Conservation (phyloP, 2,329 filamentous ascomycete species). For the Thyridium curvatum region DNA sequence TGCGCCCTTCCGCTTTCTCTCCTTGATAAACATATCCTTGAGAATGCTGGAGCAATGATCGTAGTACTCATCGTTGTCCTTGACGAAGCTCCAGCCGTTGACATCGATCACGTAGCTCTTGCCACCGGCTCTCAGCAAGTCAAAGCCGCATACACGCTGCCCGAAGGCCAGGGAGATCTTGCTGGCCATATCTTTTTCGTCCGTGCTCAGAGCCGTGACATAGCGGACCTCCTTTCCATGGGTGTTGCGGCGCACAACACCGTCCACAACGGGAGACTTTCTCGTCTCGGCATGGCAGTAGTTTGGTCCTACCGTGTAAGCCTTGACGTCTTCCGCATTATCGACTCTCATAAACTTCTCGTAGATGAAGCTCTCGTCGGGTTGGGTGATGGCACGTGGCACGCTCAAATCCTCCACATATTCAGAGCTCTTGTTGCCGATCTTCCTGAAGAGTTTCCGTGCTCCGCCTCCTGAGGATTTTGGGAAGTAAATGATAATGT, state of each 20-base stretch:
- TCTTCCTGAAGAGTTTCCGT: conserved; percentile 87
- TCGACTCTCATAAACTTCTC: conserved; percentile 96
- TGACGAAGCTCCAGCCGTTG: conserved; percentile 99
- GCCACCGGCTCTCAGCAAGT: conserved; percentile 79
- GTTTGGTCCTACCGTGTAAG: conserved; percentile 87
- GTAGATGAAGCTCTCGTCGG: conserved; percentile 82
- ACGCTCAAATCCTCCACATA: conserved; percentile 71
- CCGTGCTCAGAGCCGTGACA: conserved; percentile 73
- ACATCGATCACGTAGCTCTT: conserved; percentile 98
- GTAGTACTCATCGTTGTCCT: conserved; percentile 98
- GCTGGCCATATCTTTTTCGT: conserved; percentile 80
- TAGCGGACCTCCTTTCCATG: conserved; percentile 97
- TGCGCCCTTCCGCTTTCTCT: conserved; percentile 61
- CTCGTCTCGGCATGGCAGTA: conserved; percentile 97
- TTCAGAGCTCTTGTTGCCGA: conserved; percentile 98
- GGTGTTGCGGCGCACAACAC: conserved; percentile 89
- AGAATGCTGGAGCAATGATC: conserved; percentile 83
- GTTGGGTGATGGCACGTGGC: conserved; percentile 77
- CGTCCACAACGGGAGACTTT: conserved; percentile 95
- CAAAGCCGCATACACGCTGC: conserved; percentile 92
- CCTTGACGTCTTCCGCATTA: conserved; percentile 97
- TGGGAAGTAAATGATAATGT: conserved; percentile 96
- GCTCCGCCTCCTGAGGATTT: conserved; percentile 82
- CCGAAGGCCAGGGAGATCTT: conserved; percentile 90
- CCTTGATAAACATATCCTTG: conserved; percentile 79